phyloP scores from a whole-genome alignment of 1,284 basidiomycete species.

The Rhodofomes roseus region DNA sequence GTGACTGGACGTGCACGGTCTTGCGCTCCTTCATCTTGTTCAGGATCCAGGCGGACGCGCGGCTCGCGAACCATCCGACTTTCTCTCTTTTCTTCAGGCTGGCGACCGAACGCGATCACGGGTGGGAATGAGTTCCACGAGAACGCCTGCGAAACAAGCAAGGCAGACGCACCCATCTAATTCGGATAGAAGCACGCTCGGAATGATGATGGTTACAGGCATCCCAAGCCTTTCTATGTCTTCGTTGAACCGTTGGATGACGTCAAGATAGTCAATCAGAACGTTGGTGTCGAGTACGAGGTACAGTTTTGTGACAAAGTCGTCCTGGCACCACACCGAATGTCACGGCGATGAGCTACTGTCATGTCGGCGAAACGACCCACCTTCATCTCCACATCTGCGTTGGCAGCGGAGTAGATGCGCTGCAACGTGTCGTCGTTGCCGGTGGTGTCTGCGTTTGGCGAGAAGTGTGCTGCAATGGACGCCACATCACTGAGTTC shows the following conservation, averaged over 20 bases:
- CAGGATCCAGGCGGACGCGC: constrained; percentile 68
- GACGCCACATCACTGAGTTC: not conserved
- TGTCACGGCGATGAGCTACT: not conserved
- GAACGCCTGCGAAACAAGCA: not conserved
- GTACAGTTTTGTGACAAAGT: constrained; percentile 27
- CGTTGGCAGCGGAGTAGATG: constrained; percentile 50
- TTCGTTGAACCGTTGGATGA: constrained; percentile 57
- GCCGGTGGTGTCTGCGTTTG: not conserved
- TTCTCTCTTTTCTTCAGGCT: constrained; percentile 64
- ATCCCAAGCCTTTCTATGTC: constrained; percentile 49
- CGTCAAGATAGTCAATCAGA: constrained; percentile 59
- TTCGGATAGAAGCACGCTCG: constrained; percentile 68
- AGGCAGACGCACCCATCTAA: constrained; percentile 55
- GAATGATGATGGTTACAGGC: constrained; percentile 59
- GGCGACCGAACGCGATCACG: not conserved
- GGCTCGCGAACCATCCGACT: constrained; percentile 62
- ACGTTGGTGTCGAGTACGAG: constrained; percentile 75
- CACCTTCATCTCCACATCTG: constrained; percentile 68
- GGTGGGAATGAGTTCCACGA: not conserved
- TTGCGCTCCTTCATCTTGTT: constrained; percentile 56
- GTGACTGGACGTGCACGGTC: constrained; percentile 60
- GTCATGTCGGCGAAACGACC: not conserved
- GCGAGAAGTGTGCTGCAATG: not conserved
- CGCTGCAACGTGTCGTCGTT: constrained; percentile 41
- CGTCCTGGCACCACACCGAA: constrained; percentile 12